phyloP scores from a whole-genome alignment of 1,284 basidiomycete species.

The Leccinum fuscescens region DNA sequence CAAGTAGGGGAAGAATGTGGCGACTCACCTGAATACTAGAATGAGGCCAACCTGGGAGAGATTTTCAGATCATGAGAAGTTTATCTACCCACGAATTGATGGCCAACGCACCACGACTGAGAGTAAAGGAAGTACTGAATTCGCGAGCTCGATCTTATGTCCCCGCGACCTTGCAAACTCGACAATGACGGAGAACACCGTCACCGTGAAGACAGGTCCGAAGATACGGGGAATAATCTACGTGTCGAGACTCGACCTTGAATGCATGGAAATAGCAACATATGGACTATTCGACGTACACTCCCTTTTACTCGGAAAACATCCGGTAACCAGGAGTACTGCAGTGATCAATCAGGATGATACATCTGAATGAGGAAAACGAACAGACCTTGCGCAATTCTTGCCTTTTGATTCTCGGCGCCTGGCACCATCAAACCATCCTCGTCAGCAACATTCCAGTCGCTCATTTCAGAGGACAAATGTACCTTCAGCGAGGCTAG shows the following conservation, averaged over 20 bases:
- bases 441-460: constrained; percentile 5
- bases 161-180: constrained; percentile 58
- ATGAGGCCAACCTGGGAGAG: constrained; percentile 63
- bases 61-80: constrained; percentile 2
- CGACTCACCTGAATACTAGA: constrained; percentile 67
- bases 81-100: constrained; percentile 2
- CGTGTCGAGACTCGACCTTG: background rate
- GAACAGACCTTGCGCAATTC: constrained; percentile 28
- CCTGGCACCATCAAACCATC: constrained; percentile 16
- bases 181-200: constrained; percentile 65
- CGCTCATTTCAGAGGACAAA: background rate
- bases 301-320: constrained; percentile 79
- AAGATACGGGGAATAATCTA: constrained; percentile 67
- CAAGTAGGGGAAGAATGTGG: constrained; percentile 1
- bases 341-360: constrained; percentile 10
- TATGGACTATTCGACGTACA: constrained; percentile 37
- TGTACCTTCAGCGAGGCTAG: constrained; percentile 32
- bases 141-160: constrained; percentile 56
- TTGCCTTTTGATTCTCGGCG: constrained; percentile 31
- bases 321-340: constrained; percentile 91
- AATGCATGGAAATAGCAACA: constrained; percentile 2
- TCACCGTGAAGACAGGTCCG: constrained; percentile 82
- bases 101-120: constrained; percentile 77
- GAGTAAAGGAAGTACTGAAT: constrained; percentile 78
- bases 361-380: background rate